Evolutionary conservation across 106 monocot species (phyloP), one percentile per base, ranked within the genome.

Genomic region (Alisma plantagoaquatica): DNA sequence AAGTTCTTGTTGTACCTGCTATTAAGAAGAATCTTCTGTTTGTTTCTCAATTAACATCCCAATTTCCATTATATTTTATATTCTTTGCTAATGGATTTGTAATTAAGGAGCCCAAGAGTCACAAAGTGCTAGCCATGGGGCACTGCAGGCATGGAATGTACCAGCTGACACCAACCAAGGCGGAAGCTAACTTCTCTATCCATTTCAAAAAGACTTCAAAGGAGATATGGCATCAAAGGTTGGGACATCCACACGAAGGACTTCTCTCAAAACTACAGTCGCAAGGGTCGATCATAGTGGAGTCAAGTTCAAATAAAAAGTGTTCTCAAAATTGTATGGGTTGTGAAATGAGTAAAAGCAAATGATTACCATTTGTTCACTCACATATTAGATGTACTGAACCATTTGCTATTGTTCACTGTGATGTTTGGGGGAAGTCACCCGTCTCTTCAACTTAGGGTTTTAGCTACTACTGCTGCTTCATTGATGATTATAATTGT

Each of bases 401-500:
- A n/a, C 4, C 19, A 23, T 24, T 50, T 19, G 12, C 9, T 7
- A 50, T 24, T 24, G 3, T 50, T 24, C 49, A 50, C 15, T 50
- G 2, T 50, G 49, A 50, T 24, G 2, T 50, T 22, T 50, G 49
- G 49, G 49, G 49, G 4, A 22, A 5, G 3, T 22, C 49, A 3
- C 49, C 49, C 3, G 19, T 24, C 3, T 24, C 6, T 8, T 50
- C 49, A 4, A 10, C 10, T 23, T 9, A 24, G 2, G 27, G 27
- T 24, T 50, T 50, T 50, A 10, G 3, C 23, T 50, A 50, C 22
- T 50, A 50, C 27, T 22, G 10, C 10, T 2, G 3, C 15, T 50
- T 50, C 4, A 14, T 50, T 2, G 49, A 50, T 50, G 49, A 50
- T 23, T 50, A 22, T 50, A 23, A 6, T n/a, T n/a, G n/a, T n/a